Percentiles rank a stretch among this genome's conserved stretches.
Conservation (phyloP, 352 stramenopile species). For the Phytophthora litchii region DNA sequence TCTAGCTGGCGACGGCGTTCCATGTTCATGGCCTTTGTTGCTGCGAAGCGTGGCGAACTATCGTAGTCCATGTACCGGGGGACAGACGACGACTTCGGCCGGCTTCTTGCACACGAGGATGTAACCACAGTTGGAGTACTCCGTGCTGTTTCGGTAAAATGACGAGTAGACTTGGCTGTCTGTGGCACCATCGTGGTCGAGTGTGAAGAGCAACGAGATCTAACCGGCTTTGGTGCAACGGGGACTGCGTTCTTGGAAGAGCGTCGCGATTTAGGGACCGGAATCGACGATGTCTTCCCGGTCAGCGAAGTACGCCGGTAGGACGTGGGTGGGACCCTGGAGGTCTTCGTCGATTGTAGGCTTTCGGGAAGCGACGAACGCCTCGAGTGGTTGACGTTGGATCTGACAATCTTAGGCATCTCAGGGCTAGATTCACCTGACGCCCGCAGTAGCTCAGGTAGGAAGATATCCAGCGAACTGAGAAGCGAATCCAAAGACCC, state of each 20-base stretch:
- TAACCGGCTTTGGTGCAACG: conserved; percentile 1
- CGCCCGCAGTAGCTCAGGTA: conserved; percentile 26
- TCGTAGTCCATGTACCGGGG: conserved; percentile 47
- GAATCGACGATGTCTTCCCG: not conserved
- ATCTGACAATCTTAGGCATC: conserved; percentile 12
- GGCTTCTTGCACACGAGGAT: conserved; percentile 11
- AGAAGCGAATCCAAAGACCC: conserved; percentile 38
- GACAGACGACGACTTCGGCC: conserved; percentile 15
- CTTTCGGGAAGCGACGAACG: conserved; percentile 16
- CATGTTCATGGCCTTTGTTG: conserved; percentile 43
- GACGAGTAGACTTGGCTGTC: conserved; percentile 7
- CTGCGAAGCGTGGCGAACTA: conserved; percentile 39
- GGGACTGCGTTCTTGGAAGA: not conserved
- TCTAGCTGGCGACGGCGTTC: conserved; percentile 42
- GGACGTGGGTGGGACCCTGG: conserved; percentile 15
- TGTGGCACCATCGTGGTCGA: conserved; percentile 2
- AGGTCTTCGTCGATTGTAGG: not conserved
- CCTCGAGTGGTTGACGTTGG: conserved; percentile 14
- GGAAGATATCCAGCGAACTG: conserved; percentile 30
- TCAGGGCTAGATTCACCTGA: conserved; percentile 16
- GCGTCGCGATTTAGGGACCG: conserved; percentile 11
- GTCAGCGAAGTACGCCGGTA: conserved; percentile 17
- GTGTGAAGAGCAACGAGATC: conserved; percentile 18
- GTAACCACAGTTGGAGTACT: conserved; percentile 1
- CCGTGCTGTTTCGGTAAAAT: conserved; percentile 14